Evolutionary conservation across 306 rosid species (phyloP), one percentile per base, ranked within the genome.

Genomic region (Ziziphus jujuba): DNA sequence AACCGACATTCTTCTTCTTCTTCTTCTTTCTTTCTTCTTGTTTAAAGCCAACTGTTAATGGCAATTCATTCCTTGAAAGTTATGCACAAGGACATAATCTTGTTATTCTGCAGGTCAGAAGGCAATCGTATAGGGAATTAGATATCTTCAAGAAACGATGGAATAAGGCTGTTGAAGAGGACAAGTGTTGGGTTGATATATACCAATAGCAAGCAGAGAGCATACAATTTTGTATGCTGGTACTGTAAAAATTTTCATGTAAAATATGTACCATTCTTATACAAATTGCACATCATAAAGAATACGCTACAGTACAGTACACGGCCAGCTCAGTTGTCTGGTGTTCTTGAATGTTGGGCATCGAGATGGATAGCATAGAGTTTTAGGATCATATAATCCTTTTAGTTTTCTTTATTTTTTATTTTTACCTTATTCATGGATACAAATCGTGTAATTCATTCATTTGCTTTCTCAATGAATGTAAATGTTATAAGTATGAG

Each of bases 101-200:
- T 60, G 14, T 17, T n/a, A n/a, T n/a, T 49, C 25, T 66, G 66
- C 38, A 84, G 89, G 89, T 84, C 75, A 84, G 89, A 76, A 79
- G 71, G 56, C 84, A 81, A 52, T 84, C 89, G 3, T 78, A 66
- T 58, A 76, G 55, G 0, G 84, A 84, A 61, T 69, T 75, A 17
- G 66, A 59, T 34, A 40, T 78, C 34, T 84, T 81, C 74, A 63
- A 15, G 73, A 72, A 70, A 49, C 56, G 77, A 79, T 84, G 89
- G 89, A 57, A 49, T 2, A 57, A 71, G 48, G 87, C 89, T 25
- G 80, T 63, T 13, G 45, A 49, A 61, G 75, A 71, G 12, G 84
- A 84, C 45, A 28, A 79, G 61, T 84, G 89, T 63, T 84, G 84
- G 82, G 43, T 35, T 19, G 84, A 84, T 71, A 82, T 76, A 5